Percentiles rank a stretch among this genome's conserved stretches.
Conservation (phyloP, 768 basidiomycete species). For the Exsudoporus frostii region DNA sequence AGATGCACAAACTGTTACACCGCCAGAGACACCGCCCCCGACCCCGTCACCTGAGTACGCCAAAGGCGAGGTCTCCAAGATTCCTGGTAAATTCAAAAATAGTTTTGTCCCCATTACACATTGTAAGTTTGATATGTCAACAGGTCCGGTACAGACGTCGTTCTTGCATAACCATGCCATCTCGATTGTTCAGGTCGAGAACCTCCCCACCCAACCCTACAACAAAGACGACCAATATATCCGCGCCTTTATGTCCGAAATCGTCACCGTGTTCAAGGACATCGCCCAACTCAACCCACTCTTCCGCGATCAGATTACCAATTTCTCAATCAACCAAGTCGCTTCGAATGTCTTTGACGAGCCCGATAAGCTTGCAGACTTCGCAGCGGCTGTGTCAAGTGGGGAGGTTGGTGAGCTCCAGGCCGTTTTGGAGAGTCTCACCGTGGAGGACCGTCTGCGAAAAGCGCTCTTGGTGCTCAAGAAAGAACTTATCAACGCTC, state of each 20-base stretch:
- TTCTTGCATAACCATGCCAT: conserved; percentile 80
- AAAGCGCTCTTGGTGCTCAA: conserved; percentile 91
- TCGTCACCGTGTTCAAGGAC: conserved; percentile 97
- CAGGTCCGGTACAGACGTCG: conserved; percentile 73
- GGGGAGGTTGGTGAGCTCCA: conserved; percentile 93
- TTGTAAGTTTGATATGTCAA: conserved; percentile 2
- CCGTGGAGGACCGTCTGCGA: conserved; percentile 83
- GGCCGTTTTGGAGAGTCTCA: conserved; percentile 84
- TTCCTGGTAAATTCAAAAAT: conserved; percentile 17
- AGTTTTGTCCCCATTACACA: too few species aligned
- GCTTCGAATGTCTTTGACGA: conserved; percentile 95
- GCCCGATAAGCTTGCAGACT: conserved; percentile 95
- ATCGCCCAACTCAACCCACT: conserved; percentile 95
- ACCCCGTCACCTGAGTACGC: conserved; percentile 25
- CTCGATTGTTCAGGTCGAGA: conserved; percentile 87
- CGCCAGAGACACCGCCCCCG: conserved; percentile 39
- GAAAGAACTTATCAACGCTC: conserved; percentile 97
- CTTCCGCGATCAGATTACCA: conserved; percentile 97
- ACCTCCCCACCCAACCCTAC: conserved; percentile 77
- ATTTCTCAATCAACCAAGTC: conserved; percentile 90
- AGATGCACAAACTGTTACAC: conserved; percentile 41
- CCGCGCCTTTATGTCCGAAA: conserved; percentile 94
- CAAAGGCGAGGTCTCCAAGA: conserved; percentile 24
- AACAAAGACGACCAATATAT: conserved; percentile 94
- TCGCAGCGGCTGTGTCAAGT: conserved; percentile 91